Percentiles rank a stretch among this genome's conserved stretches.
These are phyloP conservation scores for Fusarium clavum DNA, from an alignment of 2,329 filamentous ascomycete genomes.

Conservation along the genomic window DNA sequence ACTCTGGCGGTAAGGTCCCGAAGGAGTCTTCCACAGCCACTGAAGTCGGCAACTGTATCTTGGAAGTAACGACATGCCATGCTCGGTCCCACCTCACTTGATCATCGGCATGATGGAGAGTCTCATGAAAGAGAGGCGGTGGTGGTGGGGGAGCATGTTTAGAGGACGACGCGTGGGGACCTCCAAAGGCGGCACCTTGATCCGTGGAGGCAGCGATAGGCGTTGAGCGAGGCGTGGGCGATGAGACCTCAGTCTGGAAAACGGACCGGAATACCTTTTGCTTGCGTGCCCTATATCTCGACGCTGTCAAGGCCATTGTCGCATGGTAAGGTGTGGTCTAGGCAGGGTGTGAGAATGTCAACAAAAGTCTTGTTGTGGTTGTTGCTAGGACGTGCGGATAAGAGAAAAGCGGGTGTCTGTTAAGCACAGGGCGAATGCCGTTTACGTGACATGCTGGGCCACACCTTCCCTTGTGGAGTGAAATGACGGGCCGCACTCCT, in stretches of 20 bases:
- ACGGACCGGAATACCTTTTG: slow-evolving; percentile 66
- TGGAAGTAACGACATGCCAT: slow-evolving; percentile 71
- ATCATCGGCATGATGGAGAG: slow-evolving; percentile 53
- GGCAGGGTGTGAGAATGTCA: slow-evolving; percentile 37
- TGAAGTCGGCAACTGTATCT: slow-evolving; percentile 67
- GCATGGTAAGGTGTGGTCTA: slow-evolving; percentile 31
- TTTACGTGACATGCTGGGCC: slow-evolving; percentile 12
- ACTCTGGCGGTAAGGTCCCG: slow-evolving; percentile 59
- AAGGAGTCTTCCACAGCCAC: slow-evolving; percentile 67
- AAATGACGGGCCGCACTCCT: slow-evolving; percentile 26
- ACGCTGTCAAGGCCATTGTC: slow-evolving; percentile 51
- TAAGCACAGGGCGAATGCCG: slow-evolving; percentile 16
- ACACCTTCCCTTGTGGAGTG: slow-evolving; percentile 1
- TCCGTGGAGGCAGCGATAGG: slow-evolving; percentile 53
- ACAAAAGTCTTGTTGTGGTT: slow-evolving; percentile 28
- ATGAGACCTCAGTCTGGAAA: slow-evolving; percentile 64
- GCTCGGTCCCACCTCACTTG: slow-evolving; percentile 70
- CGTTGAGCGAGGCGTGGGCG: slow-evolving; percentile 58
- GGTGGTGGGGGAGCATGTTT: slow-evolving; percentile 38
- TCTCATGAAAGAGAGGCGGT: slow-evolving; percentile 38
- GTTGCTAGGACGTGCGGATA: slow-evolving; percentile 35
- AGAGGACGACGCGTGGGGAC: slow-evolving; percentile 47
- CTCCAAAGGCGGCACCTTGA: slow-evolving; percentile 61
- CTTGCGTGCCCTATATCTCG: slow-evolving; percentile 60
- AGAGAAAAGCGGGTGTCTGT: not conserved